Base-by-base conservation (phyloP, 2,329 filamentous ascomycete genomes). In the Fusarium nurragi region DNA sequence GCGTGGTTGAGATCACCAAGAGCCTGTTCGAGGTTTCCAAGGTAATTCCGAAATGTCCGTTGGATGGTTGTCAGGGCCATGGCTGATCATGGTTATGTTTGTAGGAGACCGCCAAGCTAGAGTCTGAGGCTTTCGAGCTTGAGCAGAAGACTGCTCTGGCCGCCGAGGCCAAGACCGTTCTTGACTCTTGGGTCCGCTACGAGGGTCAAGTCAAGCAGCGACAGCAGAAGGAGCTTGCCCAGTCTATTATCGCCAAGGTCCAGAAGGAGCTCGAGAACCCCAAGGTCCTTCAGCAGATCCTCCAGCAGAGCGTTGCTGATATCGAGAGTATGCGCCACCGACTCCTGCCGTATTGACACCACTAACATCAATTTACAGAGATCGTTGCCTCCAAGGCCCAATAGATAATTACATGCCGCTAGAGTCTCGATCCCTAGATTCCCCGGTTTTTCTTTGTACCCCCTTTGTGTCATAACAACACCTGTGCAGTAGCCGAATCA, bases 101-200 rank as follows among this genome's bases (percentile, higher is more conserved):
- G 56, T 73, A 97, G 94, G 95, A 99, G 88, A 99, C 95, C 76
- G 96, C 95, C 77, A 85, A 91, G 83, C 91, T 98, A 72, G 95
- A 99, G 88, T 90, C 94, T 72, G 82, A 98, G 88, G 94, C 93
- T 69, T 99, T 90, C 83, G 93, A 98, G 87, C 89, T 98, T 72
- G 93, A 98, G 88, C 95, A 99, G 84, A 90, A 90, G 84, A 97
- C 94, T 64, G 91, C 93, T 73, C 86, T 99, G 70, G 93, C 93
- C 59, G 84, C 88, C 68, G 95, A 99, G 87, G 94, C 94, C 77
- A 99, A 97, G 90, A 76, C 86, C 64, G 95, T 98, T 60, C 89
- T 99, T 69, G 95, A 99, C 80, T 97, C 93, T 57, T 99, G 95
- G 96, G 94, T 98, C 69, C 91, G 95, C 79, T 99, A 99, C 82